These are phyloP conservation scores for Pyracantha coccinea DNA, from an alignment of 331 rosid species.

Conservation along the genomic window DNA sequence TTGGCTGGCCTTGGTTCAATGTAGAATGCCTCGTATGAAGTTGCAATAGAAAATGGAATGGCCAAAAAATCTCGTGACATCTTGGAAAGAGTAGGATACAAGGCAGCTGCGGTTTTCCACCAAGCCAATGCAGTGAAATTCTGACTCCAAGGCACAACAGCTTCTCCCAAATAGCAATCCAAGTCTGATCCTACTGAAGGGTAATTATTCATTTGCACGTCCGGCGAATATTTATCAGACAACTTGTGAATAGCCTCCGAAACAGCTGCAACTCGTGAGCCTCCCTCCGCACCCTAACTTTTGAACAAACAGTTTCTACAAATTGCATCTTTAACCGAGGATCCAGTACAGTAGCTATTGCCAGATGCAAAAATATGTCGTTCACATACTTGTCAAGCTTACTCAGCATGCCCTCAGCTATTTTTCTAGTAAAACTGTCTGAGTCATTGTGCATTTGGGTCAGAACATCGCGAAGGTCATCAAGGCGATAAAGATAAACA, in stretches of 20 bases:
- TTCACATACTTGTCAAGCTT: background rate
- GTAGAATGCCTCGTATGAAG: conserved; percentile 14
- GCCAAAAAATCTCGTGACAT: conserved; percentile 9
- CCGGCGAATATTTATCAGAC: background rate
- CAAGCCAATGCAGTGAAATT: background rate
- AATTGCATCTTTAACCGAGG: conserved; percentile 15
- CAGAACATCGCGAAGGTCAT: background rate
- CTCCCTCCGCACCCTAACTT: background rate
- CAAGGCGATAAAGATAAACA: conserved; percentile 1
- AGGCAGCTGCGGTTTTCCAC: conserved; percentile 4
- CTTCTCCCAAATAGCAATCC: background rate
- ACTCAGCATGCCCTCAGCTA: background rate
- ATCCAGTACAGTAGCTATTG: conserved; percentile 1
- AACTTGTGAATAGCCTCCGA: background rate
- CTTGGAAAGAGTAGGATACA: conserved; percentile 2
- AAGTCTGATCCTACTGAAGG: background rate
- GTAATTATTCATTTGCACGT: background rate
- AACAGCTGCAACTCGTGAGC: background rate
- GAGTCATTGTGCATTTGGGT: background rate
- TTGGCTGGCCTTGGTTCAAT: conserved; percentile 9
- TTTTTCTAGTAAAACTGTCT: background rate
- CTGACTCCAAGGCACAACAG: background rate
- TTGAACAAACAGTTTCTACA: background rate
- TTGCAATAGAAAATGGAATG: conserved; percentile 4
- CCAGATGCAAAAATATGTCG: conserved; percentile 1